Percentiles rank a stretch among this genome's conserved stretches.
Evolutionary conservation across 148 eudicot genomes (phyloP).

Genomic region (Fagopyrum homotropicum): DNA sequence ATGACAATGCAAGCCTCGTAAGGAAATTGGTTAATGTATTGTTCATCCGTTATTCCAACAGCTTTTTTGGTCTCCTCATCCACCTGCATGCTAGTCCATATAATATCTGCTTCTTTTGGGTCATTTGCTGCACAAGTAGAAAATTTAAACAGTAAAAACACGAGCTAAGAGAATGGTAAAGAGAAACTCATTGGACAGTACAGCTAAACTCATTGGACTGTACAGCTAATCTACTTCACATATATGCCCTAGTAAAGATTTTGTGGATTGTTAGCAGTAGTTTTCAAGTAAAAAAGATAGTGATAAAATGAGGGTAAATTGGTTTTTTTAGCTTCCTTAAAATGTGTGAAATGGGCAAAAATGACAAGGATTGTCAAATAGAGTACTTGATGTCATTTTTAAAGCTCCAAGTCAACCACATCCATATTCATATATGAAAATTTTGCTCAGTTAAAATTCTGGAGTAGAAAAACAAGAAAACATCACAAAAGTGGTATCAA

Average conservation of each 20-base stretch:
- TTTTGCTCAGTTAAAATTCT: background rate
- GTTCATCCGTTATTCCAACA: constrained; percentile 73
- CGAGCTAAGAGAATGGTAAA: background rate
- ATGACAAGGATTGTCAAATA: background rate
- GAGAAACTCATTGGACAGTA: constrained; percentile 2
- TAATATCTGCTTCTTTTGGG: constrained; percentile 88
- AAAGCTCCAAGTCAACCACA: background rate
- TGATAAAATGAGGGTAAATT: no score
- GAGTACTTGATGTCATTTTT: background rate
- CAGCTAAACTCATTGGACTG: background rate
- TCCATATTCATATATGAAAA: background rate
- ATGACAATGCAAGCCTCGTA: constrained; percentile 94
- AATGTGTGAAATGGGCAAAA: no score
- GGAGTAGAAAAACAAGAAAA: constrained; percentile 5
- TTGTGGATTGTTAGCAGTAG: no score
- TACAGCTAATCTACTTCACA: no score
- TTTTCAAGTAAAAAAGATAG: no score
- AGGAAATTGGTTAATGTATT: constrained; percentile 88
- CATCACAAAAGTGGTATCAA: background rate
- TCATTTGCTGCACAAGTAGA: constrained; percentile 52
- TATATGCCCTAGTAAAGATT: no score
- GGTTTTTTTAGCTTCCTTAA: no score
- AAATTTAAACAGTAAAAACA: background rate
- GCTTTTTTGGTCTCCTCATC: constrained; percentile 86
- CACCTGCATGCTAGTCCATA: constrained; percentile 92